A percentile compares a stretch with the other conserved stretches of the same genome.
phyloP scores from a whole-genome alignment of 345 rosid genomes.

The Linum tenue region DNA sequence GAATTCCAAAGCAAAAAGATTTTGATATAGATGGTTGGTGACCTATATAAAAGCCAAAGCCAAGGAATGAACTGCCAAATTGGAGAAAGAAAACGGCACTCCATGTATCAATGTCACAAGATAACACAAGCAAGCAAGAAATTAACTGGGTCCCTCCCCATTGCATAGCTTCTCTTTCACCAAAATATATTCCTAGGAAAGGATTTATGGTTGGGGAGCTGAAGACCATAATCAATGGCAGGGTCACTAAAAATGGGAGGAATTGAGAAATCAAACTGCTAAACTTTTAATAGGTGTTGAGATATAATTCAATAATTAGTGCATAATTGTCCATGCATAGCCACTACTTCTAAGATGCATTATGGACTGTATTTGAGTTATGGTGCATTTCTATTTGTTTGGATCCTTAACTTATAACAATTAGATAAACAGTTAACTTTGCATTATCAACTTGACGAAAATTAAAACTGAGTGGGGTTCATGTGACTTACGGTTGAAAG shows the following conservation, averaged over 20 bases:
- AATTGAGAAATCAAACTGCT: too few relatives aligned
- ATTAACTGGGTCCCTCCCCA: background rate
- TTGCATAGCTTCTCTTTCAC: background rate
- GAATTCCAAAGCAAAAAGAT: background rate
- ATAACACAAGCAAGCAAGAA: background rate
- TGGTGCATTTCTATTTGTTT: too few relatives aligned
- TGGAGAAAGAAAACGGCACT: background rate
- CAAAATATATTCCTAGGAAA: background rate
- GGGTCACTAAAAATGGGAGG: background rate
- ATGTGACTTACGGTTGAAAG: slow-evolving; percentile 21
- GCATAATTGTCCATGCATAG: too few relatives aligned
- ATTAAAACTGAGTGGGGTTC: slow-evolving; percentile 15
- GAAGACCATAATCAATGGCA: background rate
- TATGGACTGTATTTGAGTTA: too few relatives aligned
- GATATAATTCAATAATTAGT: too few relatives aligned
- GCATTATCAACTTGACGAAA: background rate
- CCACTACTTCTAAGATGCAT: too few relatives aligned
- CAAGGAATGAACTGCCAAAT: background rate
- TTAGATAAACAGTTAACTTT: background rate
- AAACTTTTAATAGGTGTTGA: too few relatives aligned
- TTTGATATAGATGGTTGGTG: background rate
- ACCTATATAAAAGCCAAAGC: background rate
- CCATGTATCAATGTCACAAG: background rate
- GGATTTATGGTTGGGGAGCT: background rate
- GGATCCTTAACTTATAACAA: too few relatives aligned